These are phyloP conservation scores for Suillus americanus DNA, from an alignment of 768 basidiomycete genomes.

Conservation along the genomic window DNA sequence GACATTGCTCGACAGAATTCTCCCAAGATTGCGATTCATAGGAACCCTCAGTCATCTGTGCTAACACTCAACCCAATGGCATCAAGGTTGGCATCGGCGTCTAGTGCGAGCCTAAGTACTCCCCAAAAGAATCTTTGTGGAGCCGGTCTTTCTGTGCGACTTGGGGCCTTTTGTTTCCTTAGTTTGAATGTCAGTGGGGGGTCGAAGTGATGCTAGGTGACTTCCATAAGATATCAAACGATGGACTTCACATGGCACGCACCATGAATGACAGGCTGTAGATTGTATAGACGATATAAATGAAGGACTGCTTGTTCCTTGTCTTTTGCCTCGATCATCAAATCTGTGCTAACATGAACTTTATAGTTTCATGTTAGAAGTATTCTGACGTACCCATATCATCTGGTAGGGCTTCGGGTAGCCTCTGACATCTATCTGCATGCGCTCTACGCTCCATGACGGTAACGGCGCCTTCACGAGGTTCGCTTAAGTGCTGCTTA, in stretches of 20 bases:
- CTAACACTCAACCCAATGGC: conserved; percentile 1
- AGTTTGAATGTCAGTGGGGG: conserved; percentile 39
- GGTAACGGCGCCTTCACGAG: conserved; percentile 79
- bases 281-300: conserved; percentile 72
- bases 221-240: not conserved
- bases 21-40: not conserved
- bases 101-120: conserved; percentile 10
- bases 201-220: conserved; percentile 38
- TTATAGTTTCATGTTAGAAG: conserved; percentile 6
- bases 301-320: conserved; percentile 94
- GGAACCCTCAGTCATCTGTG: not conserved
- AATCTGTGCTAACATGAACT: conserved; percentile 41
- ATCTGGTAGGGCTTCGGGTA: conserved; percentile 65
- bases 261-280: conserved; percentile 66
- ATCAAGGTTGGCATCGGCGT: not conserved
- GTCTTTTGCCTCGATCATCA: conserved; percentile 95
- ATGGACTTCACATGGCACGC: conserved; percentile 17
- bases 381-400: conserved; percentile 53
- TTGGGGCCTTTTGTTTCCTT: conserved; percentile 48
- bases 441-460: conserved; percentile 89
- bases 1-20: not conserved
- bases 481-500: conserved; percentile 92
- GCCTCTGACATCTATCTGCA: conserved; percentile 71
- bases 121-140: conserved; percentile 31
- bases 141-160: conserved; percentile 20